Base-by-base conservation (phyloP, 1,284 basidiomycete genomes). In the Naganishia sp. region DNA sequence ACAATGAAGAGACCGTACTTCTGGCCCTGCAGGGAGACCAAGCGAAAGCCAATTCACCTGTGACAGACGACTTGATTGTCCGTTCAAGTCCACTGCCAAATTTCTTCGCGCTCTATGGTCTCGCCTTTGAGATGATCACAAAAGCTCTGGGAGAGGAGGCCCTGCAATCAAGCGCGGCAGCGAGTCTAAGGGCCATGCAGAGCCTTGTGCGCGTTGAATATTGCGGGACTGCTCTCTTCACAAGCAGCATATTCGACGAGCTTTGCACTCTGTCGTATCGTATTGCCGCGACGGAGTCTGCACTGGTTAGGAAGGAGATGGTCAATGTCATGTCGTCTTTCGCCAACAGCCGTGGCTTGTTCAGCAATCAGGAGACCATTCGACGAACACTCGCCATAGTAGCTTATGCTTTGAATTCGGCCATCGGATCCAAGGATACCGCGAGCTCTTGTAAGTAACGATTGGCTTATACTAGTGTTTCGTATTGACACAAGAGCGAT, bases 81-180 rank as follows among this genome's bases (percentile, higher is more conserved):
- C 83, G 85, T 13, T 82, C 85, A 25, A 90, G 93, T 67, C 92
- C 94, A 0, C 84, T 87, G 0, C 83, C 87, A 7, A 87, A 92
- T 78, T 98, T 97, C 80, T 93, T 88, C 78, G 85, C 92, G 17
- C 77, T 97, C 13, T 97, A 96, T 74, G 95, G 95, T 13, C 84
- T 99, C 23, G 88, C 95, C 0, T 97, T 92, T 71, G 95, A 99
- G 76, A 87, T 91, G 0, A 82, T 98, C 11, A 87, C 89, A 0
- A 84, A 86, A 1, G 84, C 88, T 1, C 85, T 88, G 0, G 79
- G 87, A 42, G 75, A 77, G 65, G 53, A 71, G n/a, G 51, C 70
- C 18, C 52, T 68, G 10, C 11, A 71, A 17, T 6, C 61, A 32
- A 66, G 72, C 66, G 82, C 86, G 31, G 72, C 82, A 6, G 83